These are phyloP conservation scores for Exserohilum turcica DNA, from an alignment of 2,329 filamentous ascomycete genomes.

Conservation along the genomic window DNA sequence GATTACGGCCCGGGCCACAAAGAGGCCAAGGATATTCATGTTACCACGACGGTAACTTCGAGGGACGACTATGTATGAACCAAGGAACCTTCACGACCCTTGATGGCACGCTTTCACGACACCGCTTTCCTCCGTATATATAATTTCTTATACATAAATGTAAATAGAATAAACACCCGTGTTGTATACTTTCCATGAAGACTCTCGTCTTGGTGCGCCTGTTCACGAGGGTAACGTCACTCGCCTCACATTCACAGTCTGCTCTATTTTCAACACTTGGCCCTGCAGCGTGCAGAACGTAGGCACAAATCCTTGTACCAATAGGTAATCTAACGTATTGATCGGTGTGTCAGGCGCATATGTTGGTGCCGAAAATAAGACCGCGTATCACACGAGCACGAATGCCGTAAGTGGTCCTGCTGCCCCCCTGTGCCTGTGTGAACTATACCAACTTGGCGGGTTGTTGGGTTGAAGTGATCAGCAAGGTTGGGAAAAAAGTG, in stretches of 20 bases:
- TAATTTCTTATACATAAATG: no score
- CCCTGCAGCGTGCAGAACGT: neutral
- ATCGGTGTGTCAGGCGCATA: neutral
- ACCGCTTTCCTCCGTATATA: neutral
- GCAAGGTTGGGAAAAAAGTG: neutral
- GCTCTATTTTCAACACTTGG: neutral
- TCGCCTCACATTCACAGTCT: neutral
- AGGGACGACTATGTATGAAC: constrained; percentile 11
- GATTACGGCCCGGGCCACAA: constrained; percentile 6
- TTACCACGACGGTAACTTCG: constrained; percentile 17
- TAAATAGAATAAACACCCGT: no score
- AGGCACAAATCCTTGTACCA: neutral
- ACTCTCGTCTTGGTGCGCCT: neutral
- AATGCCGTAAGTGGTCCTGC: neutral
- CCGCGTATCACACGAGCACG: neutral
- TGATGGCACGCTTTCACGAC: neutral
- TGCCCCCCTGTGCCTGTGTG: neutral
- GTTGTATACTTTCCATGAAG: neutral
- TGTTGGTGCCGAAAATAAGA: no score
- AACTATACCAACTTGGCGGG: neutral
- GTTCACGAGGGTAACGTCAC: neutral
- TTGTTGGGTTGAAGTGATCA: neutral
- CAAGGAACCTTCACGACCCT: neutral
- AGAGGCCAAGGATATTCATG: constrained; percentile 18
- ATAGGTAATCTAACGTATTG: neutral